phyloP scores from a whole-genome alignment of 345 rosid genomes.

The Hirschfeldia incana region DNA sequence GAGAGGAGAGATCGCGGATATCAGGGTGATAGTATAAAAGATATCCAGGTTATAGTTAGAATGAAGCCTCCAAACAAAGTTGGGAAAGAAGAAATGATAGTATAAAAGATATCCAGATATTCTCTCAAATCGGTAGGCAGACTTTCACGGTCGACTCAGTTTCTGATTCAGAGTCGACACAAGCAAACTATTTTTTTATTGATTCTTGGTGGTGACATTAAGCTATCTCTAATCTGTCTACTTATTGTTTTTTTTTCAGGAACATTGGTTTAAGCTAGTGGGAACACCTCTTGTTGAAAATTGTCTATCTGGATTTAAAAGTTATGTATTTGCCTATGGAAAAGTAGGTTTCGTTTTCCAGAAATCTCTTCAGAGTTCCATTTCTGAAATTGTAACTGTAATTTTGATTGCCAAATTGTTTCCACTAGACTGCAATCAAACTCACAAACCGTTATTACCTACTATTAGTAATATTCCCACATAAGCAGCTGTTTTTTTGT shows the following conservation, averaged over 20 bases:
- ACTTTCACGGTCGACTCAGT: constrained; percentile 86
- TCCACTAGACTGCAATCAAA: neutral
- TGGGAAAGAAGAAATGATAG: constrained; percentile 73
- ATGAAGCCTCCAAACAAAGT: constrained; percentile 76
- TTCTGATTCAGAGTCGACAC: constrained; percentile 73
- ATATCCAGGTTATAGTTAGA: constrained; percentile 72
- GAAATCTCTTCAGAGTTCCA: neutral
- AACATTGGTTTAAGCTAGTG: constrained; percentile 65
- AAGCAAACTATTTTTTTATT: constrained; percentile 41
- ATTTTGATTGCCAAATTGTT: neutral
- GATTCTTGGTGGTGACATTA: neutral
- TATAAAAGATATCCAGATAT: constrained; percentile 61
- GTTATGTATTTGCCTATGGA: constrained; percentile 97
- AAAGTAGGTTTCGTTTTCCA: constrained; percentile 52
- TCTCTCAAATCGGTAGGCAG: constrained; percentile 77
- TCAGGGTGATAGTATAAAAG: too few species aligned
- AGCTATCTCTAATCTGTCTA: neutral
- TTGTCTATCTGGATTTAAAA: constrained; percentile 94
- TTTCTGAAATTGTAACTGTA: neutral
- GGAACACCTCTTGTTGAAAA: constrained; percentile 93
- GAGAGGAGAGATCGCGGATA: too few species aligned
- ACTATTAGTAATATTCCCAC: too few species aligned
- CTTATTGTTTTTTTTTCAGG: constrained; percentile 41
- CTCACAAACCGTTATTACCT: neutral
- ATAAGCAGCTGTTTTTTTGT: too few species aligned